A percentile compares a stretch with the other conserved stretches of the same genome.
Conservation (phyloP, 129 eudicot genomes). For the Heracleum sosnowskyi region DNA sequence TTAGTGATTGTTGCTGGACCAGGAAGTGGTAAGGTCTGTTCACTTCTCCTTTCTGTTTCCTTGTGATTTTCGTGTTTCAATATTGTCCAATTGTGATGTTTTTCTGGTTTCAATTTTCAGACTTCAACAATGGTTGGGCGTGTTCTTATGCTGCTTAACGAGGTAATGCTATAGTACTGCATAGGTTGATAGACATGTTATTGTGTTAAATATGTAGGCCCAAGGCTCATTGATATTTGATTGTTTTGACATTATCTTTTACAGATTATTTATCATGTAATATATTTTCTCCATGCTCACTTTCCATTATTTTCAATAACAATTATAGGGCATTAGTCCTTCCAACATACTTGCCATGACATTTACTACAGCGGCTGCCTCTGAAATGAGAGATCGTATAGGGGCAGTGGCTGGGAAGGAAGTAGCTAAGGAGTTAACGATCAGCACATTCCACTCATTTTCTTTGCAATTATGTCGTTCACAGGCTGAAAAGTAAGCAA, state of each 20-base stretch:
- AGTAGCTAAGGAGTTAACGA: constrained; percentile 66
- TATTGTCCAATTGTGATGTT: constrained; percentile 5
- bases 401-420: constrained; percentile 89
- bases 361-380: constrained; percentile 95
- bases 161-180: constrained; percentile 38
- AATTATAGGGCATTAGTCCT: constrained; percentile 64
- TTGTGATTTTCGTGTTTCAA: not conserved
- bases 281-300: not conserved
- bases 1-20: constrained; percentile 96
- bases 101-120: constrained; percentile 33
- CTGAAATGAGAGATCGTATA: constrained; percentile 94
- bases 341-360: constrained; percentile 93
- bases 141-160: constrained; percentile 71
- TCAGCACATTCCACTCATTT: constrained; percentile 97
- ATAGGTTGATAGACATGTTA: not conserved
- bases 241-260: constrained; percentile 10
- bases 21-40: constrained; percentile 95
- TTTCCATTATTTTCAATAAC: not conserved
- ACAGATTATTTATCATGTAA: not conserved
- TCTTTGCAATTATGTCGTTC: constrained; percentile 89
- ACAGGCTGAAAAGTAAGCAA: constrained; percentile 86
- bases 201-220: not conserved
- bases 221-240: not conserved
- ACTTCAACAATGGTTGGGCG: constrained; percentile 99
- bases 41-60: not conserved